A percentile compares a stretch with the other conserved stretches of the same genome.
These are phyloP conservation scores for Thuja plicata DNA, from an alignment of 83 land plant genomes.

Conservation along the genomic window DNA sequence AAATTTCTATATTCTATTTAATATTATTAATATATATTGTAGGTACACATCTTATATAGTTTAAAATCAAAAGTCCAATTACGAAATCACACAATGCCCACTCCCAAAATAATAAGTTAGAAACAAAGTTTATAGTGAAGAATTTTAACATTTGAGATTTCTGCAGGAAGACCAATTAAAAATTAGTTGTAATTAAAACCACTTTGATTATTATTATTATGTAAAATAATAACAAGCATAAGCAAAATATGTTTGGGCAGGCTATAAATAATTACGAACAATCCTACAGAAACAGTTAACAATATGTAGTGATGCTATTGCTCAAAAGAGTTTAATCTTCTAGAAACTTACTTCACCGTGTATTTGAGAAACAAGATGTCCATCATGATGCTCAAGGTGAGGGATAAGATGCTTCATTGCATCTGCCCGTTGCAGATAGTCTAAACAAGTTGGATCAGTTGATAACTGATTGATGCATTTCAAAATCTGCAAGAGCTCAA, in stretches of 20 bases:
- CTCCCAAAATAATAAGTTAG: neutral
- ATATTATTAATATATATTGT: no score
- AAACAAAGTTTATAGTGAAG: no score
- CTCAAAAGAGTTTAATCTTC: neutral
- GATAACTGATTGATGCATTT: conserved; percentile 95
- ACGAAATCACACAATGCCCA: neutral
- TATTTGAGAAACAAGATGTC: conserved; percentile 76
- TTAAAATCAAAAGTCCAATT: neutral
- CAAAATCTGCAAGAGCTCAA: conserved; percentile 51
- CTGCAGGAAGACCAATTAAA: neutral
- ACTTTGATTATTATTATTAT: no score
- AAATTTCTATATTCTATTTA: neutral
- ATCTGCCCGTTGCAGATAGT: conserved; percentile 93
- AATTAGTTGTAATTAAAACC: neutral
- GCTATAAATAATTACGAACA: neutral
- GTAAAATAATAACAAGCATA: neutral
- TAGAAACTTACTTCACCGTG: conserved; percentile 70
- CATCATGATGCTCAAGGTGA: conserved; percentile 85
- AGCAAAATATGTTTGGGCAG: neutral
- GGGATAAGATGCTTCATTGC: conserved; percentile 98
- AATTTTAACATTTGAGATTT: no score
- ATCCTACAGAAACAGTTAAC: neutral
- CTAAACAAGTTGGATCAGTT: conserved; percentile 88
- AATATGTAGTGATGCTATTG: neutral
- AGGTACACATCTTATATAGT: neutral